Percentiles rank a stretch among this genome's conserved stretches.
Conservation (phyloP, 345 rosid genomes). For the Acer campestre region DNA sequence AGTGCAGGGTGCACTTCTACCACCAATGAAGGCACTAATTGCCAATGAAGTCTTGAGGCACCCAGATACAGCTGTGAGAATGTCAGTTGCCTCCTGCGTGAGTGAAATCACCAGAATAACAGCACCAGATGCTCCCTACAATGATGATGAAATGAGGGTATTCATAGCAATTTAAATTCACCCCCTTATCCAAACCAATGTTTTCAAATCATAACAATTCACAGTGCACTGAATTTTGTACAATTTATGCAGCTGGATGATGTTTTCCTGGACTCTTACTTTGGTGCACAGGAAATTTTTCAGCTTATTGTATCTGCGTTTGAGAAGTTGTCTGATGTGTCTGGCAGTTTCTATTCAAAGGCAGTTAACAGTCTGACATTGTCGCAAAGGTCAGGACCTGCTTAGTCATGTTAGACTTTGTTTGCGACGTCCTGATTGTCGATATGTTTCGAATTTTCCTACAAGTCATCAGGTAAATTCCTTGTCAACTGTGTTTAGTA, state of each 20-base stretch:
- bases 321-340: slow-evolving; percentile 53
- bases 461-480: too few relatives aligned
- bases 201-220: neutral
- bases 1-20: slow-evolving; percentile 52
- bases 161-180: slow-evolving; percentile 6
- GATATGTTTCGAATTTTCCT: too few relatives aligned
- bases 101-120: slow-evolving; percentile 76
- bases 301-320: slow-evolving; percentile 53
- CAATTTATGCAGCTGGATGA: neutral
- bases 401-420: slow-evolving; percentile 83
- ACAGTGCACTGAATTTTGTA: neutral
- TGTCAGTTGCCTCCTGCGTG: slow-evolving; percentile 69
- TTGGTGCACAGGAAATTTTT: slow-evolving; percentile 60
- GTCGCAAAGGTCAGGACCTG: slow-evolving; percentile 67
- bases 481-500: too few relatives aligned
- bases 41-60: slow-evolving; percentile 54
- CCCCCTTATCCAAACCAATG: slow-evolving; percentile 10
- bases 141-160: slow-evolving; percentile 78
- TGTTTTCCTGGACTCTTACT: neutral
- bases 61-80: slow-evolving; percentile 56
- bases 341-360: slow-evolving; percentile 59
- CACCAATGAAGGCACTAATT: slow-evolving; percentile 61
- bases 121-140: slow-evolving; percentile 76
- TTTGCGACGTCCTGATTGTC: too few relatives aligned
- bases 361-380: slow-evolving; percentile 57